These are phyloP conservation scores for Jatropha podagrica DNA, from an alignment of 441 rosid species.

Conservation along the genomic window DNA sequence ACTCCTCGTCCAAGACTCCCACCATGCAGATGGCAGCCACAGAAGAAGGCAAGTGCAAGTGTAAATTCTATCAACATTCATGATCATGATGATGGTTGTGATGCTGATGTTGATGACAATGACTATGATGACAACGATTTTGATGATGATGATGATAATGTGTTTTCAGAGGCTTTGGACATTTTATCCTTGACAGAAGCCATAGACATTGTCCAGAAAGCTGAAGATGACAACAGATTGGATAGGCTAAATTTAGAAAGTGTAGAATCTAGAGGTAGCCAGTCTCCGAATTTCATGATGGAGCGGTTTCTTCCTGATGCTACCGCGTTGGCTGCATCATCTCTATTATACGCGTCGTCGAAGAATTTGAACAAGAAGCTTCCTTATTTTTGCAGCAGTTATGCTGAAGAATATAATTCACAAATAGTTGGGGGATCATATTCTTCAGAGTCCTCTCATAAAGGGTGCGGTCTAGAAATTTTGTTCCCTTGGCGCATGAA, in stretches of 20 bases:
- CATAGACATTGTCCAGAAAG: slow-evolving; percentile 68
- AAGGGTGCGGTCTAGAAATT: slow-evolving; percentile 67
- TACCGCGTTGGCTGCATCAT: slow-evolving; percentile 63
- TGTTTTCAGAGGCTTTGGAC: slow-evolving; percentile 46
- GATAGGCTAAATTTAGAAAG: slow-evolving; percentile 41
- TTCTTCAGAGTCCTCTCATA: slow-evolving; percentile 40
- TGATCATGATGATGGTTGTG: slow-evolving; percentile 27
- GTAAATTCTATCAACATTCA: neutral
- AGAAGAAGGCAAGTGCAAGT: neutral
- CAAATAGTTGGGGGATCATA: slow-evolving; percentile 19
- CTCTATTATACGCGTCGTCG: slow-evolving; percentile 28
- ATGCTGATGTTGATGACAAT: slow-evolving; percentile 34
- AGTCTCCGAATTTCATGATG: slow-evolving; percentile 70
- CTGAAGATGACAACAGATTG: slow-evolving; percentile 38
- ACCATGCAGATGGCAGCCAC: slow-evolving; percentile 53
- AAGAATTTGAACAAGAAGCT: slow-evolving; percentile 31
- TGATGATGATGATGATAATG: slow-evolving; percentile 29
- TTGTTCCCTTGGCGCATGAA: slow-evolving; percentile 72
- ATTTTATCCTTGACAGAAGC: slow-evolving; percentile 77
- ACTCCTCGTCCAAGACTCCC: slow-evolving; percentile 77
- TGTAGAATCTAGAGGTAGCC: slow-evolving; percentile 25
- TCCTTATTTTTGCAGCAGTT: slow-evolving; percentile 31
- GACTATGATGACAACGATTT: slow-evolving; percentile 18
- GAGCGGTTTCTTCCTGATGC: slow-evolving; percentile 82
- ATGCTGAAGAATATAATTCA: slow-evolving; percentile 26